phyloP scores from a whole-genome alignment of 306 rosid genomes.

The Pyrus pyrifolia region DNA sequence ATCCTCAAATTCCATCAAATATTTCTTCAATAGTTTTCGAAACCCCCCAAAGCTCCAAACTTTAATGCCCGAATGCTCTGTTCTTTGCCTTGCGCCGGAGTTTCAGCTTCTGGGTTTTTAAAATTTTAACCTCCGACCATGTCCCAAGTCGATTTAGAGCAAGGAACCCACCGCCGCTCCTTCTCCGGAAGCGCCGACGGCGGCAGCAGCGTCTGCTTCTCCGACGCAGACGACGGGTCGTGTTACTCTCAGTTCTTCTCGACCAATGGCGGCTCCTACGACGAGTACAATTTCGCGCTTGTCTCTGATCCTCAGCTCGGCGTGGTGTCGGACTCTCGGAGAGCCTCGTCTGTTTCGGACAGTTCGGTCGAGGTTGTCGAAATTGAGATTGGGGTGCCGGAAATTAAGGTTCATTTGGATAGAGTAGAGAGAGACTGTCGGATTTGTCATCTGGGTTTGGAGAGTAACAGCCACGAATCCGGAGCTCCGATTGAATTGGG shows the following conservation, averaged over 20 bases:
- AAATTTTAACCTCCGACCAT: conserved; percentile 38
- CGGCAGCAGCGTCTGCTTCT: conserved; percentile 61
- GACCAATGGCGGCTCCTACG: conserved; percentile 81
- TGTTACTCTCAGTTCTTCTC: conserved; percentile 82
- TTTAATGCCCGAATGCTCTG: not conserved
- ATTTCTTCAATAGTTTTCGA: not conserved
- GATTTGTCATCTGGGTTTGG: conserved; percentile 98
- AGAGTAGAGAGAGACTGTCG: conserved; percentile 83
- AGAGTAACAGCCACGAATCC: conserved; percentile 78
- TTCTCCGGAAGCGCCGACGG: conserved; percentile 47
- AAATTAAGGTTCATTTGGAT: conserved; percentile 72
- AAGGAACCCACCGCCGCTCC: conserved; percentile 38
- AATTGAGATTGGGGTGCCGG: conserved; percentile 51
- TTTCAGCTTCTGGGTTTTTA: conserved; percentile 26
- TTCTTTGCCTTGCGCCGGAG: not conserved
- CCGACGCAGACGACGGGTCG: conserved; percentile 88
- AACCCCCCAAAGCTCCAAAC: not conserved
- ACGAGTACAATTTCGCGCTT: conserved; percentile 60
- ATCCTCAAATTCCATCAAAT: conserved; percentile 4
- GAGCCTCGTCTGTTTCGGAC: conserved; percentile 66
- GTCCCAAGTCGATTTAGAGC: conserved; percentile 69
- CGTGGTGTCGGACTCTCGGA: conserved; percentile 38
- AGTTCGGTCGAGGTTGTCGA: conserved; percentile 53
- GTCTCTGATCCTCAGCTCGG: conserved; percentile 50
- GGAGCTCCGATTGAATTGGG: conserved; percentile 87